Base-by-base conservation (phyloP, 805 yeast genomes). In the Wickerhamomyces sydowiorum region DNA sequence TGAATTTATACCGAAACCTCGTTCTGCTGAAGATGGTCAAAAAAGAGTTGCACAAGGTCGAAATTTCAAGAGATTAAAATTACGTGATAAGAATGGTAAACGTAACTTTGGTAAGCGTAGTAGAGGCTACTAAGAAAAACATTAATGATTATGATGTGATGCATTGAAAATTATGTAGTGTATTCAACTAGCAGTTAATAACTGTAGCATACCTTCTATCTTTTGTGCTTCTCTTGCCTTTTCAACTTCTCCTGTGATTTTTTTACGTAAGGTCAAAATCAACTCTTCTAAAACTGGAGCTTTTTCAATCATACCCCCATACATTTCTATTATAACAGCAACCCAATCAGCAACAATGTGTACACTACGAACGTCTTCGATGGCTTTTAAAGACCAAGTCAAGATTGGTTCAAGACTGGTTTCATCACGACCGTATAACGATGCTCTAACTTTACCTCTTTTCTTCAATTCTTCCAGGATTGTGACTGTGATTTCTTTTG, bases 201-300 rank as follows among this genome's bases (percentile, higher is more conserved):
- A 64, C 63, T 88, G 95, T 53, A 93, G 69, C 97, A 93, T 93
- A 41, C 99, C 99, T 54, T 85, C 88, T 35, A 93, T 79, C 59
- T 80, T 82, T 60, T 83, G 85, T 7, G 97, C 95, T 59, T 90
- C 96, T 58, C 78, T 78, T 35, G 96, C 86, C 56, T 84, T 81
- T 43, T 73, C 75, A 20, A 89, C 77, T 64, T 91, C 97, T 27
- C 66, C 59, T 43, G 73, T 75, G 22, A 91, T 71, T 53, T 77
- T 78, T 57, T 74, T 75, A 51, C 73, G 70, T 48, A 93, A 66
- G 43, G 76, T 74, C 38, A 70, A 65, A 37, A 89, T 65, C 40
- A 87, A 69, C 52, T 85, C 93, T 51, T 84, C 89, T 48, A 93
- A 67, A 2, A 86, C 82, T 6, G 90, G 82, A 34, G 89, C 81